Percentiles rank a stretch among this genome's conserved stretches.
Evolutionary conservation across 2,329 filamentous ascomycete species (phyloP).

Genomic region (Canariomyces notabilis): DNA sequence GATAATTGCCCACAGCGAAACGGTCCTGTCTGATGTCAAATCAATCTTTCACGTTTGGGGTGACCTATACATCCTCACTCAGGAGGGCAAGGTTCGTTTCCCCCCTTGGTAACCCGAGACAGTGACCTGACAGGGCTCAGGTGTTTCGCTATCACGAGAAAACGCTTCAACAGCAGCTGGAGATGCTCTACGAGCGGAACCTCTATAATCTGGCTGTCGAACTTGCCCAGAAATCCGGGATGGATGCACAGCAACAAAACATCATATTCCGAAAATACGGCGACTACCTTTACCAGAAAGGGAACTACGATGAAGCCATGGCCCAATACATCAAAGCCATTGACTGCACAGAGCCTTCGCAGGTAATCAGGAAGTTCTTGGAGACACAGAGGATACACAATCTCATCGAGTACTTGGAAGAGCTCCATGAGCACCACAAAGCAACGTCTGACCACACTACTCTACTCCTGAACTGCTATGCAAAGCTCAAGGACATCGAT

Average conservation of each 20-base stretch:
- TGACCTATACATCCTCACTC: conserved; percentile 81
- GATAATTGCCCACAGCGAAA: conserved; percentile 84
- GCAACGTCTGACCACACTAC: conserved; percentile 96
- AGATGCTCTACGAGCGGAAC: conserved; percentile 90
- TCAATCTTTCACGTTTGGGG: conserved; percentile 84
- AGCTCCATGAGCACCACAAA: conserved; percentile 88
- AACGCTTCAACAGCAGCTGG: conserved; percentile 80
- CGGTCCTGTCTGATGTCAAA: conserved; percentile 73
- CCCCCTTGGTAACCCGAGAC: conserved; percentile 6
- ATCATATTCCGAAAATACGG: conserved; percentile 90
- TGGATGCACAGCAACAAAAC: conserved; percentile 78
- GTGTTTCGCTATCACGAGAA: conserved; percentile 86
- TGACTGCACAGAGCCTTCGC: conserved; percentile 91
- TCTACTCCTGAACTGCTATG: conserved; percentile 90
- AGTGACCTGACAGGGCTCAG: conserved; percentile 38
- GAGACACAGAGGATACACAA: conserved; percentile 98
- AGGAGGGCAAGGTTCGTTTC: conserved; percentile 74
- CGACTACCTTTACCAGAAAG: conserved; percentile 90
- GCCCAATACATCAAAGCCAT: conserved; percentile 95
- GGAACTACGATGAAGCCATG: conserved; percentile 98
- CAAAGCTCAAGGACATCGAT: conserved; percentile 93
- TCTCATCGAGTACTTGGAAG: conserved; percentile 92
- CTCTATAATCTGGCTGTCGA: conserved; percentile 89
- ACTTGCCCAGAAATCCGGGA: conserved; percentile 80
- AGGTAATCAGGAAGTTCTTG: conserved; percentile 93